Evolutionary conservation across 257 asterid genomes (phyloP).

Genomic region (Euphrasia confusa): DNA sequence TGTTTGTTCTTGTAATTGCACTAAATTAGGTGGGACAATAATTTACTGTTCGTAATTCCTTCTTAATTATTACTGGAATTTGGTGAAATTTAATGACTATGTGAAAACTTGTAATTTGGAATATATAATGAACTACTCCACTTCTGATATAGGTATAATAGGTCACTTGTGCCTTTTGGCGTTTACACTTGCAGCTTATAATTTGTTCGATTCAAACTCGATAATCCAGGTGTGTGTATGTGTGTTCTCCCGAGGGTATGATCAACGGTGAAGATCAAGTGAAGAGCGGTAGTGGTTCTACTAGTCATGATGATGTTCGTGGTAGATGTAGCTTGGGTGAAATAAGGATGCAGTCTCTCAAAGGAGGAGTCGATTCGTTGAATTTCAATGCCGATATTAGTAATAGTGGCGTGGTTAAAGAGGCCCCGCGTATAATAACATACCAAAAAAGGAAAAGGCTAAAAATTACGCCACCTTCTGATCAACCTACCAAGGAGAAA

Average conservation of each 20-base stretch:
- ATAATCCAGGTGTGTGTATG: constrained; percentile 23
- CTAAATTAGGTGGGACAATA: too few relatives aligned
- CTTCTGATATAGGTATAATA: too few relatives aligned
- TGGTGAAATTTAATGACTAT: neutral
- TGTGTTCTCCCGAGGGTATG: constrained; percentile 10
- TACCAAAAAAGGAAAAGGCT: constrained; percentile 21
- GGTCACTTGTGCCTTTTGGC: neutral
- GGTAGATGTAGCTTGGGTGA: constrained; percentile 11
- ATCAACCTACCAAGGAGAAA: constrained; percentile 16
- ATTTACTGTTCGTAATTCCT: too few relatives aligned
- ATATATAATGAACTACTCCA: too few relatives aligned
- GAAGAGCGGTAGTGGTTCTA: constrained; percentile 19
- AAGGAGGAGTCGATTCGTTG: constrained; percentile 19
- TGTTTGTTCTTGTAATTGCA: too few relatives aligned
- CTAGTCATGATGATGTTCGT: neutral
- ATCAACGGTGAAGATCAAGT: constrained; percentile 18
- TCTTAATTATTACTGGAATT: too few relatives aligned
- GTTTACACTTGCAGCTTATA: too few relatives aligned
- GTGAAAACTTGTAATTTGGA: too few relatives aligned
- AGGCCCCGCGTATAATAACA: constrained; percentile 1
- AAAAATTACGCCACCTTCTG: constrained; percentile 19
- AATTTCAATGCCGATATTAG: constrained; percentile 7
- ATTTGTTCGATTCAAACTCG: neutral
- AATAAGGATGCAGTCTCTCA: constrained; percentile 19
- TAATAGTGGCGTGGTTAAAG: constrained; percentile 15